Evolutionary conservation across 768 basidiomycete species (phyloP).

Genomic region (Crassisporium funariophilum): DNA sequence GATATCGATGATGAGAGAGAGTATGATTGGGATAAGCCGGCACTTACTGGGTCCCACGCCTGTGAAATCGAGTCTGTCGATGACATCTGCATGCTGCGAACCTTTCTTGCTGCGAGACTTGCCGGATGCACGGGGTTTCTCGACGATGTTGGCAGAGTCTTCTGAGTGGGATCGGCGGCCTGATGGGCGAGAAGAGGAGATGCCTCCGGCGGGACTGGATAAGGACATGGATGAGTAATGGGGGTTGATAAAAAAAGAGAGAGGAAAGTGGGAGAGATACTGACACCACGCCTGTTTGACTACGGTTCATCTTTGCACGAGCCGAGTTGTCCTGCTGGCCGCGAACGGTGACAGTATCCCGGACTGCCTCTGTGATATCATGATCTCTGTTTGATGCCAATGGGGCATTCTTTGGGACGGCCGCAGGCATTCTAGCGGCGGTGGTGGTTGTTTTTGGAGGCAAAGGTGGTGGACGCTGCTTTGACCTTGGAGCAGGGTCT

Average conservation of each 20-base stretch:
- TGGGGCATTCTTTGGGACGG: conserved; percentile 27
- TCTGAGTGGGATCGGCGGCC: conserved; percentile 50
- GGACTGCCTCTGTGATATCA: conserved; percentile 64
- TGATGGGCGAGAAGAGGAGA: conserved; percentile 31
- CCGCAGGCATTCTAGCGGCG: conserved; percentile 34
- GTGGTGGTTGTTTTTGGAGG: conserved; percentile 32
- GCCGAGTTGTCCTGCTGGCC: conserved; percentile 38
- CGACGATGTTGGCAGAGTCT: conserved; percentile 39
- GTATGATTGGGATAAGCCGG: conserved; percentile 6
- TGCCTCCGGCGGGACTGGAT: conserved; percentile 19
- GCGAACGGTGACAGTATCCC: conserved; percentile 68
- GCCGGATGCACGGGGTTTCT: conserved; percentile 38
- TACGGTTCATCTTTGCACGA: conserved; percentile 56
- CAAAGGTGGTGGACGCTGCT: conserved; percentile 34
- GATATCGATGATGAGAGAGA: conserved; percentile 8
- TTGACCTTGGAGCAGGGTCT: conserved; percentile 33
- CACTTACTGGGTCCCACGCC: conserved; percentile 80
- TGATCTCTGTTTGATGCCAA: conserved; percentile 30
- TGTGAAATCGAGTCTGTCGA: conserved; percentile 85
- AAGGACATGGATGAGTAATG: conserved; percentile 18
- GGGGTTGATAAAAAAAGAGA: conserved; percentile 7
- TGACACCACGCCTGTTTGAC: conserved; percentile 58
- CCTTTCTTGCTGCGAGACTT: conserved; percentile 66
- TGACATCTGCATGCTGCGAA: conserved; percentile 84
- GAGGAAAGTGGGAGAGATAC: conserved; percentile 26